phyloP scores from a whole-genome alignment of 176 grass and related monocot genomes.

The Calamus simplicifolius region DNA sequence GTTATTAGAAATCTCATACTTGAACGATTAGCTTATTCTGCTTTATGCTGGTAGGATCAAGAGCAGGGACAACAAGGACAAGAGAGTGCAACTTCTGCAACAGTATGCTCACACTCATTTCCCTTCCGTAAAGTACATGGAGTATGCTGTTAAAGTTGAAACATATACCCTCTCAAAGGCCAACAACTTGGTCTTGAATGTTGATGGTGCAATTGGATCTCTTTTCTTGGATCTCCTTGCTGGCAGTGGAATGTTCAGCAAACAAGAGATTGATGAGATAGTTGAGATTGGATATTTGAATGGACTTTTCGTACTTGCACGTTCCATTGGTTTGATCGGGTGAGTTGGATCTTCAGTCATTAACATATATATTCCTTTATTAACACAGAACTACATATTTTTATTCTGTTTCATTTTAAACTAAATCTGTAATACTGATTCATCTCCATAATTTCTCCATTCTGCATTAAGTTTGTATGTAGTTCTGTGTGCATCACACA shows the following conservation, averaged over 20 bases:
- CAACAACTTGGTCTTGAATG: slow-evolving; percentile 63
- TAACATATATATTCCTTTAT: too few relatives aligned
- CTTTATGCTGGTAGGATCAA: slow-evolving; percentile 56
- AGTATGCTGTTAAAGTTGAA: too few relatives aligned
- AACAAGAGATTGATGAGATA: slow-evolving; percentile 93
- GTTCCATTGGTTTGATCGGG: slow-evolving; percentile 94
- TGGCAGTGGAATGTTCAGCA: slow-evolving; percentile 93
- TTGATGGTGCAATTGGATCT: slow-evolving; percentile 7
- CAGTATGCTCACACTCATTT: slow-evolving; percentile 27
- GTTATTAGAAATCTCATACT: neutral
- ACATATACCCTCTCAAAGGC: too few relatives aligned
- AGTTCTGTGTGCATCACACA: too few relatives aligned
- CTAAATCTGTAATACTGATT: too few relatives aligned
- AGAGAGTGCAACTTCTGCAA: slow-evolving; percentile 90
- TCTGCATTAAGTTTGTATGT: too few relatives aligned
- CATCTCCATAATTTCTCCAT: too few relatives aligned
- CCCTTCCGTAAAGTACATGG: too few relatives aligned
- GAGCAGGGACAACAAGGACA: slow-evolving; percentile 97
- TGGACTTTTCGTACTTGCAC: slow-evolving; percentile 91
- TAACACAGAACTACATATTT: too few relatives aligned
- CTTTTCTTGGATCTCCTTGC: slow-evolving; percentile 98
- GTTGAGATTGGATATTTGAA: slow-evolving; percentile 94
- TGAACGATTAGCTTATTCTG: neutral
- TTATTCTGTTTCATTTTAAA: too few relatives aligned
- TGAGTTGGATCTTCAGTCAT: slow-evolving; percentile 20